Percentiles rank a stretch among this genome's conserved stretches.
Conservation (phyloP, 257 asterid genomes). For the Asclepias syriaca region DNA sequence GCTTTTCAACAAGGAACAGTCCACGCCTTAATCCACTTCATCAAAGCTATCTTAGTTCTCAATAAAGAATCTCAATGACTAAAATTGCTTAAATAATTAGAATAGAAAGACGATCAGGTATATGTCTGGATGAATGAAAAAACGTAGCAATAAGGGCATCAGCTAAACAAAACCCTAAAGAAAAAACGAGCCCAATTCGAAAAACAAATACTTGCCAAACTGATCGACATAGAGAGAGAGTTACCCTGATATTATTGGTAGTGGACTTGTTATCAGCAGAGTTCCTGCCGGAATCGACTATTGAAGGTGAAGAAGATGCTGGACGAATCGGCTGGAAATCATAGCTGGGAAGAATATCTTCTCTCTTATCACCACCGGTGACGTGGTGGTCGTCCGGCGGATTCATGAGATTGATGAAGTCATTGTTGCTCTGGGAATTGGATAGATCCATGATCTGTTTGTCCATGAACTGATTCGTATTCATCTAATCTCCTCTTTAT, state of each 20-base stretch:
- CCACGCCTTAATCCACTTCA: background rate
- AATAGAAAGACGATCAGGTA: background rate
- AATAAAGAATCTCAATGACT: background rate
- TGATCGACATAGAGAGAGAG: background rate
- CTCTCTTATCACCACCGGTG: slow-evolving; percentile 32
- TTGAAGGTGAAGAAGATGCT: slow-evolving; percentile 40
- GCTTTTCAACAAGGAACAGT: background rate
- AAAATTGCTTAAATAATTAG: background rate
- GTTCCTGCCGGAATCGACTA: slow-evolving; percentile 61
- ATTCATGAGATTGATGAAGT: slow-evolving; percentile 74
- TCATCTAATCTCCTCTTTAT: slow-evolving; percentile 40
- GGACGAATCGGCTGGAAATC: slow-evolving; percentile 87
- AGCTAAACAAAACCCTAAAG: background rate
- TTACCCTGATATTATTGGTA: slow-evolving; percentile 52
- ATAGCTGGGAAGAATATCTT: slow-evolving; percentile 67
- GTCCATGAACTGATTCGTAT: slow-evolving; percentile 81
- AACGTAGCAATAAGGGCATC: background rate
- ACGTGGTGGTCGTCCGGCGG: slow-evolving; percentile 31
- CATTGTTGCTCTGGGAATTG: slow-evolving; percentile 49
- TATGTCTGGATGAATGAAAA: background rate
- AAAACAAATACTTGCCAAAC: too few relatives aligned
- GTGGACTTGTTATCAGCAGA: slow-evolving; percentile 57
- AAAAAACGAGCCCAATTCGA: background rate
- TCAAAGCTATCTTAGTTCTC: background rate
- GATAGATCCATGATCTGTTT: slow-evolving; percentile 99